Conservation (phyloP, 768 basidiomycete species). For the Roridomyces roridus region DNA sequence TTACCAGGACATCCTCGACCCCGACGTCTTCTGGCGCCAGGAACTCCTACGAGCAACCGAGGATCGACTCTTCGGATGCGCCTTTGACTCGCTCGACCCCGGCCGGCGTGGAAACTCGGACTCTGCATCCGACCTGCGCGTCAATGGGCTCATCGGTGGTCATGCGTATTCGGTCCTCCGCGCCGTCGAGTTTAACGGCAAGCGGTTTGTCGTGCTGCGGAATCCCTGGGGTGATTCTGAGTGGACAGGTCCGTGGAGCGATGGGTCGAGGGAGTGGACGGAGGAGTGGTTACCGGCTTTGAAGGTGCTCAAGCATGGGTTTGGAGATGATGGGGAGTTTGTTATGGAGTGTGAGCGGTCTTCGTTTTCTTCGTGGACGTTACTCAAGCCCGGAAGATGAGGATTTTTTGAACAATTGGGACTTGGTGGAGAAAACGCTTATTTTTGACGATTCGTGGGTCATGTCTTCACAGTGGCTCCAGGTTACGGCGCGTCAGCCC, state of each 20-base stretch:
- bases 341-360: constrained; percentile 53
- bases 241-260: constrained; percentile 57
- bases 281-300: constrained; percentile 51
- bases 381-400: constrained; percentile 31
- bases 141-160: constrained; percentile 45
- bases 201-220: constrained; percentile 53
- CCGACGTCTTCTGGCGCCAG: constrained; percentile 58
- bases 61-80: constrained; percentile 60
- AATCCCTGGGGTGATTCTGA: constrained; percentile 59
- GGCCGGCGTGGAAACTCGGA: constrained; percentile 36
- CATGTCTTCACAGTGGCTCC: constrained; percentile 56
- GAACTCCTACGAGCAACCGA: constrained; percentile 56
- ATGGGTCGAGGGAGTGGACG: constrained; percentile 58
- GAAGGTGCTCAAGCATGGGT: constrained; percentile 44
- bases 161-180: constrained; percentile 57
- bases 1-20: constrained; percentile 57
- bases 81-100: constrained; percentile 44
- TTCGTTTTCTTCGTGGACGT: neutral
- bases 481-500: constrained; percentile 47
- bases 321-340: constrained; percentile 57
- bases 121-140: constrained; percentile 24
- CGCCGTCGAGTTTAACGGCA: constrained; percentile 50
- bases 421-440: constrained; percentile 48
- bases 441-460: constrained; percentile 57
- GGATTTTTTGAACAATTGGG: constrained; percentile 52